Base-by-base conservation (phyloP, 139 green algal species). In the Trebouxia sp. region DNA sequence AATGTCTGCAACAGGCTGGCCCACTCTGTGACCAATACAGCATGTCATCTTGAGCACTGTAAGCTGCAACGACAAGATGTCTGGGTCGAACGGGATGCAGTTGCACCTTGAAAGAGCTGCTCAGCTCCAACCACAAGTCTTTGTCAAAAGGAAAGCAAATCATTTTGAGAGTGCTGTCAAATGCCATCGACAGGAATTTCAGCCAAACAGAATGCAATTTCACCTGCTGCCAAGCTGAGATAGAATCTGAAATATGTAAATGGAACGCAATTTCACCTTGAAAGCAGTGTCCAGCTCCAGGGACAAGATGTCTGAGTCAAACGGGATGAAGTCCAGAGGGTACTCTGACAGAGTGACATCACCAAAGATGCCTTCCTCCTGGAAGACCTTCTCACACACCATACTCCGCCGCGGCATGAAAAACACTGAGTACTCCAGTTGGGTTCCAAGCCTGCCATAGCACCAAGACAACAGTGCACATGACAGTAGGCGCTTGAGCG, bases 261-360 rank as follows among this genome's bases (percentile, higher is more conserved):
- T 24, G 1, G 5, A 24, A 69, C 24, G 26, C 15, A 17, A 58
- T 32, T 79, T 5, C n/a, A 81, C 85, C 84, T 82, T 90, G 80
- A 91, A 94, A 12, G 79, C 85, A 0, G 11, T 32, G 5, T 92
- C 89, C 50, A 95, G 76, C 83, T 98, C 95, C 45, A 98, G 83
- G 17, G 89, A 94, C 0, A 98, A 75, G 7, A 98, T 86, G 67
- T 98, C 95, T 24, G 95, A 89, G 53, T 98, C 93, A 38, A 96
- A 91, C 0, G 95, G 91, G 35, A 98, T 90, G 77, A 96, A 87
- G 78, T 96, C 87, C 37, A 98, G 81, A 1, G 87, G 80, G 50
- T 90, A 91, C 80, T 95, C 92, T 26, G 84, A 87, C 47, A 92
- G 41, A 5, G 47, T 75, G 9, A 97, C 75, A 79, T 97, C 93